These are phyloP conservation scores for Monoraphidium neglectum DNA, from an alignment of 139 green algal species.

Conservation along the genomic window DNA sequence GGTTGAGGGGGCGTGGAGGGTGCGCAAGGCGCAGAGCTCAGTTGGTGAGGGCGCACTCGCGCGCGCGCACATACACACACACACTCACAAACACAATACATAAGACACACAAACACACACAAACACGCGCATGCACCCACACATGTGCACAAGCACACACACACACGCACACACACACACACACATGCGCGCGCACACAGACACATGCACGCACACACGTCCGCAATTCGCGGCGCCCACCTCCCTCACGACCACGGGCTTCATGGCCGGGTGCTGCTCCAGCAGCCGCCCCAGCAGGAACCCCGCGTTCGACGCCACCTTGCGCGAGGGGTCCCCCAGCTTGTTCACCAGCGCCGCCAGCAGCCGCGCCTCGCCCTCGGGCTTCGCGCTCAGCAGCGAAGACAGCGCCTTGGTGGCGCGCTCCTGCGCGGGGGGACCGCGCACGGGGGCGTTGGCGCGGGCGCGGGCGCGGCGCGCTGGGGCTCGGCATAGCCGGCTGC, in stretches of 20 bases:
- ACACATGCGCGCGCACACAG: background rate
- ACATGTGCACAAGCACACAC: background rate
- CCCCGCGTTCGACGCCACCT: slow-evolving; percentile 85
- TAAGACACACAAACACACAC: background rate
- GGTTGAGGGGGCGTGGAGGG: slow-evolving; percentile 15
- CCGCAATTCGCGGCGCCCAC: slow-evolving; percentile 51
- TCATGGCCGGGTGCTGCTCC: slow-evolving; percentile 87
- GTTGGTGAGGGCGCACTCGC: too few species aligned
- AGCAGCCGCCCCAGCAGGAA: slow-evolving; percentile 86
- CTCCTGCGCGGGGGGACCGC: too few species aligned
- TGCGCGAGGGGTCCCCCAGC: slow-evolving; percentile 87
- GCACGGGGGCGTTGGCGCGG: too few species aligned
- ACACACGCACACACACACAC: background rate
- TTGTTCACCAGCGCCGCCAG: slow-evolving; percentile 92
- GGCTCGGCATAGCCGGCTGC: too few species aligned
- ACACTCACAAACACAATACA: too few species aligned
- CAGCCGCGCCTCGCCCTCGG: slow-evolving; percentile 72
- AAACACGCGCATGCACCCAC: background rate
- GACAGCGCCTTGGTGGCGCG: slow-evolving; percentile 48
- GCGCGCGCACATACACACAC: too few species aligned
- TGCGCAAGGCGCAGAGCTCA: background rate
- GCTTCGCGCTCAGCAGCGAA: slow-evolving; percentile 68
- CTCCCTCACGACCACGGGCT: slow-evolving; percentile 80
- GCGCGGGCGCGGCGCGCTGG: too few species aligned
- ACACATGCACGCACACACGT: background rate